phyloP scores from a whole-genome alignment of 768 basidiomycete species.

The Amanita phalloides region DNA sequence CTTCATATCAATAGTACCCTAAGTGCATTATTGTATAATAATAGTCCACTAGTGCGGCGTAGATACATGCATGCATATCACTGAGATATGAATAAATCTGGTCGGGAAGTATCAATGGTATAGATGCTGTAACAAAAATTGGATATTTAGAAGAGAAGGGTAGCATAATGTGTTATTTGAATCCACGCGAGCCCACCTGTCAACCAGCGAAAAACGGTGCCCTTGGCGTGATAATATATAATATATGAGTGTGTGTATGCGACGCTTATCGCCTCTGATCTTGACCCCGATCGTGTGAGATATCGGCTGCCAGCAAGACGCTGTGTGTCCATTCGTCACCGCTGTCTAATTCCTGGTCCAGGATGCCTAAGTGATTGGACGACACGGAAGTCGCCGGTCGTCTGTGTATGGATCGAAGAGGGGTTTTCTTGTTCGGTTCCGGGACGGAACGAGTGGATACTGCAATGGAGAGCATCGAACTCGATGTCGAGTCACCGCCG shows the following conservation, averaged over 20 bases:
- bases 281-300: conserved; percentile 21
- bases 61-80: conserved; percentile 5
- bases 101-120: background rate
- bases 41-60: conserved; percentile 5
- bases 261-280: background rate
- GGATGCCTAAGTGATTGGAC: conserved; percentile 37
- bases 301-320: conserved; percentile 62
- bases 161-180: background rate
- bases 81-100: background rate
- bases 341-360: conserved; percentile 30
- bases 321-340: conserved; percentile 67
- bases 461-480: conserved; percentile 12
- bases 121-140: conserved; percentile 2
- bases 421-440: conserved; percentile 10
- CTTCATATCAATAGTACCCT: background rate
- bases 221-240: background rate
- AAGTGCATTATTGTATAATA: conserved; percentile 1
- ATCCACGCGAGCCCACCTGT: background rate
- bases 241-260: background rate
- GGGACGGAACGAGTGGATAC: conserved; percentile 5
- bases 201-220: background rate
- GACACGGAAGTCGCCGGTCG: conserved; percentile 22
- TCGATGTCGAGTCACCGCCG: conserved; percentile 14
- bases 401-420: conserved; percentile 14
- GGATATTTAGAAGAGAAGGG: background rate